Percentiles rank a stretch among this genome's conserved stretches.
phyloP scores from a whole-genome alignment of 148 eudicot genomes.

The Camellia sinensis region DNA sequence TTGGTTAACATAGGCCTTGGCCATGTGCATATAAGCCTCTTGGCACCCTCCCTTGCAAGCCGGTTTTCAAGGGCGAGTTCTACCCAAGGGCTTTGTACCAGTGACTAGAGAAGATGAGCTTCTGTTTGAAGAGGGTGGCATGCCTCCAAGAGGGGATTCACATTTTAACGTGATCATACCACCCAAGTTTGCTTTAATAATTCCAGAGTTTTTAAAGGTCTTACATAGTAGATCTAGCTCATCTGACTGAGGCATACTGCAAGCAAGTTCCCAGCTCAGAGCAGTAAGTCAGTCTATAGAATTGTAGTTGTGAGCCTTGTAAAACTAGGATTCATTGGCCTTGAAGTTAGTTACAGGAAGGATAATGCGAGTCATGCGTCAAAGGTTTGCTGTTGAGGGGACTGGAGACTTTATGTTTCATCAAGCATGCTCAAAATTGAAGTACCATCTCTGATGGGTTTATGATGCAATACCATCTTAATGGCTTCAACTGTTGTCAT shows the following conservation, averaged over 20 bases:
- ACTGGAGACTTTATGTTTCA: background rate
- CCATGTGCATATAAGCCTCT: no score
- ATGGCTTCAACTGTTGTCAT: background rate
- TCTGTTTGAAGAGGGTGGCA: no score
- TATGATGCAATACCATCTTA: background rate
- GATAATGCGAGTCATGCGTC: background rate
- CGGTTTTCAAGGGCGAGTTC: no score
- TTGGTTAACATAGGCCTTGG: no score
- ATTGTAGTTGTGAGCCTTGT: background rate
- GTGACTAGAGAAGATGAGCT: no score
- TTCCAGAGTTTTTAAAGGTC: background rate
- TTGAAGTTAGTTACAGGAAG: background rate
- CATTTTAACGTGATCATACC: no score
- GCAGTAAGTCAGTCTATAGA: no score
- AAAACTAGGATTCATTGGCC: background rate
- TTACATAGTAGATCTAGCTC: background rate
- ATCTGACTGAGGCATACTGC: background rate
- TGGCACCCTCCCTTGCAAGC: no score
- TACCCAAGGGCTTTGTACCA: no score
- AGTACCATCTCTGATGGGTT: background rate
- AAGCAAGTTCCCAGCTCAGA: no score
- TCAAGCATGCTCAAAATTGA: background rate
- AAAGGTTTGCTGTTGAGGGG: background rate
- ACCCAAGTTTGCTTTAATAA: background rate
- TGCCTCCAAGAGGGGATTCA: no score